Evolutionary conservation across 345 rosid genomes (phyloP).

Genomic region (Erodium maritimum): DNA sequence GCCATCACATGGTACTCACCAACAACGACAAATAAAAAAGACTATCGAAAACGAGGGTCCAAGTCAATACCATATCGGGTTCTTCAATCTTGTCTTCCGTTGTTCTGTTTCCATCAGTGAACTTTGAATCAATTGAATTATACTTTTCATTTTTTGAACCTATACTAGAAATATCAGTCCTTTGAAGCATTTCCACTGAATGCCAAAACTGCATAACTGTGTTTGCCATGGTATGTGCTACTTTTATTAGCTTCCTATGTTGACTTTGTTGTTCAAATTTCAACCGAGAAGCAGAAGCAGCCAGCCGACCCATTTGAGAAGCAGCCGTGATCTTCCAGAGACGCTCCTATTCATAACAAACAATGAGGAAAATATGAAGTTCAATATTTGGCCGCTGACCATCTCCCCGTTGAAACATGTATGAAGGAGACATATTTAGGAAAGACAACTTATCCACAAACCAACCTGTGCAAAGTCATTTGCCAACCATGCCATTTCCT

Average conservation of each 20-base stretch:
- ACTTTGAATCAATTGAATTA: conserved; percentile 17
- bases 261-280: conserved; percentile 48
- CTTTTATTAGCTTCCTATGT: conserved; percentile 37
- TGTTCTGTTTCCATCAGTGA: conserved; percentile 17
- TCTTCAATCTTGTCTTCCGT: conserved; percentile 24
- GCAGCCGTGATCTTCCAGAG: conserved; percentile 98
- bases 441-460: background rate
- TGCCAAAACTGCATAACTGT: conserved; percentile 88
- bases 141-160: conserved; percentile 14
- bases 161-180: conserved; percentile 19
- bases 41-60: background rate
- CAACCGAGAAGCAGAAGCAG: conserved; percentile 47
- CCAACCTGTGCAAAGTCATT: conserved; percentile 97
- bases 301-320: conserved; percentile 67
- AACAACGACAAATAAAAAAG: background rate
- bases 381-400: background rate
- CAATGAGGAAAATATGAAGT: background rate
- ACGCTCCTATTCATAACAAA: conserved; percentile 51
- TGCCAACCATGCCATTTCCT: conserved; percentile 99
- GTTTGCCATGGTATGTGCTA: conserved; percentile 60
- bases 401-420: background rate
- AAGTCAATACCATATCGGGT: conserved; percentile 24
- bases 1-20: conserved; percentile 2
- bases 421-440: background rate
- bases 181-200: conserved; percentile 42